Evolutionary conservation across 2,329 filamentous ascomycete species (phyloP).

Genomic region (Aspergillus phoenicis): DNA sequence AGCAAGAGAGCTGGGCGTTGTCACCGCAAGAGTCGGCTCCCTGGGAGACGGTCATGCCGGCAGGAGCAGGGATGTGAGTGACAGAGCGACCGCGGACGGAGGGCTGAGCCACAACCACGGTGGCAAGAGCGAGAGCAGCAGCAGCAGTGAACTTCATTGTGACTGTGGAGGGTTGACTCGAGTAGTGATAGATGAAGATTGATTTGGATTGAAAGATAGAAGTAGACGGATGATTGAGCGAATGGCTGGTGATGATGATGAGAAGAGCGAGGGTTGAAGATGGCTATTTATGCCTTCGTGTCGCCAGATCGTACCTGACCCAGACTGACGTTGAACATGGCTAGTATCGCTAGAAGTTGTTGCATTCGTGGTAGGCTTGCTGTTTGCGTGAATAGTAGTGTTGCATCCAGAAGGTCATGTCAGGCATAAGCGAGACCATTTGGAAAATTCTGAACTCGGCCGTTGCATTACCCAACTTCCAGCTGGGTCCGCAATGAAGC

Average conservation of each 20-base stretch:
- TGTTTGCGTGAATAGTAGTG: neutral
- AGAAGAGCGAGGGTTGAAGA: neutral
- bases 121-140: conserved; percentile 32
- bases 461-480: neutral
- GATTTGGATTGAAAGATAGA: neutral
- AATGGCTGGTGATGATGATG: neutral
- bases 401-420: neutral
- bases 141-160: conserved; percentile 38
- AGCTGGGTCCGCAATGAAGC: too few species aligned
- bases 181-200: neutral
- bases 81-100: conserved; percentile 23
- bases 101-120: neutral
- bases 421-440: neutral
- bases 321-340: too few species aligned
- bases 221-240: neutral
- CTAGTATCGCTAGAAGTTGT: neutral
- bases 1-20: conserved; percentile 41
- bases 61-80: conserved; percentile 26
- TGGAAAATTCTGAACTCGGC: neutral
- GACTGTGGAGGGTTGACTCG: conserved; percentile 8
- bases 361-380: neutral
- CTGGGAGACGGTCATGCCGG: conserved; percentile 34
- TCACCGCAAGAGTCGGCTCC: conserved; percentile 38
- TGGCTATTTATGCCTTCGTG: neutral
- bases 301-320: neutral